Evolutionary conservation across 2,329 filamentous ascomycete genomes (phyloP), one percentile per base, ranked within the genome.

Genomic region (Ascomycota sp.): DNA sequence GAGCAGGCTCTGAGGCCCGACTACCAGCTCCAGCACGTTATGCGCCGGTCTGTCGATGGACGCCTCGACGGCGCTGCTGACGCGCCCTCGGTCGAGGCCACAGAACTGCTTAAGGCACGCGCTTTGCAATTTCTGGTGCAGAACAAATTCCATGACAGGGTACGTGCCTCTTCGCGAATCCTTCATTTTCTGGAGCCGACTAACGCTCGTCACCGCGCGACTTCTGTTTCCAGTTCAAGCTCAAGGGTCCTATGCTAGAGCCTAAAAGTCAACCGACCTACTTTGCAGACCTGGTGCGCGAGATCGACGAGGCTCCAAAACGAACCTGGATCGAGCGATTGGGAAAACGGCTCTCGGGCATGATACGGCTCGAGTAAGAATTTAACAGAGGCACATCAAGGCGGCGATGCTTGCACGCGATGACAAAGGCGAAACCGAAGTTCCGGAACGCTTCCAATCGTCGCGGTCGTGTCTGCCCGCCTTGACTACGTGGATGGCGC

Each of bases 251-350:
- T 4, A 50, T 75, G 26, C 50, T 75, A 33, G 49, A 56, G 31
- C 72, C 73, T 10, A 60, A 58, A 44, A 72, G 67, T 41, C 69
- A 75, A 38, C 72, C 72, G 23, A 65, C 61, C 0, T 73, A 78
- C 45, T 78, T 73, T 42, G 47, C 55, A 13, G 65, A 74, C 37
- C 47, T 78, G 20, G 45, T 75, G 1, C 56, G 52, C 31, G 73
- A 78, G 46, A 58, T 78, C 17, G 65, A 75, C 23, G 65, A 65
- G 39, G 71, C 67, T 4, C 73, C 72, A 2, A 62, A 53, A 25
- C 53, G 72, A 33, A 61, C 60, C 7, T 69, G 59, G 53, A 43
- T 65, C 15, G 55, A 60, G 29, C 56, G 62, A 31, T 35, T 69
- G 29, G 49, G 55, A 35, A 65, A 73, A 43, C 58, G 58, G 35